Base-by-base conservation (phyloP, 2,329 filamentous ascomycete genomes). In the Diaporthe citriasiana region DNA sequence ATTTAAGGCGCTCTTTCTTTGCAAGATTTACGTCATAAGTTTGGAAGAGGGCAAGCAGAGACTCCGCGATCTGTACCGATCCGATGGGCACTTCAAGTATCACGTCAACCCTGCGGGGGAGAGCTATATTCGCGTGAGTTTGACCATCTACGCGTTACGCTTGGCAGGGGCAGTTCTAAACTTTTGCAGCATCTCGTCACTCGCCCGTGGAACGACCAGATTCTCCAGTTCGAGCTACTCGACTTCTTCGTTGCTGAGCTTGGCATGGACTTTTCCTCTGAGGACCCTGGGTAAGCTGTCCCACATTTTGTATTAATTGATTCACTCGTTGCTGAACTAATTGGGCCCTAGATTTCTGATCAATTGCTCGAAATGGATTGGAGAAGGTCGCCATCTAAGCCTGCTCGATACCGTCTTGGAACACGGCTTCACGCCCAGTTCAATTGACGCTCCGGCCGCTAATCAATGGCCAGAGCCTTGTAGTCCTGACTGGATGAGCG, bases 271-370 rank as follows among this genome's bases (percentile, higher is more conserved):
- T 60, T 60, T 6, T 19, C 35, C 8, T 2, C 57, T 9, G 57
- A 60, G 10, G 57, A 60, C 10, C 57, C 38, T n/a, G 8, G 35
- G 56, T 60, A 17, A 27, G 35, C 22, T 38, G 17, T 19, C 42
- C 19, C 7, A 4, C 33, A 4, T 0, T n/a, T 7, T 27, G 8
- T 12, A n/a, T 1, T 8, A 1, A 2, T 8, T 6, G 8, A 17
- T 3, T 17, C 2, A 33, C 8, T 4, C 33, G 13, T 30, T 1
- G 27, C 56, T 60, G 27, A 60, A 38, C 3, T 1, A 42, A 15
- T 12, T n/a, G 38, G 2, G 6, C 4, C 27, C 3, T 13, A 60
- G 57, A 13, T 8, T 60, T 27, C 38, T 60, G n/a, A 45, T 27
- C n/a, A 38, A 60, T 6, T 60, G 57, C 6, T 60, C 57, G 2